A percentile compares a stretch with the other conserved stretches of the same genome.
These are phyloP conservation scores for Millerozyma miso DNA, from an alignment of 805 yeast genomes.

Conservation along the genomic window DNA sequence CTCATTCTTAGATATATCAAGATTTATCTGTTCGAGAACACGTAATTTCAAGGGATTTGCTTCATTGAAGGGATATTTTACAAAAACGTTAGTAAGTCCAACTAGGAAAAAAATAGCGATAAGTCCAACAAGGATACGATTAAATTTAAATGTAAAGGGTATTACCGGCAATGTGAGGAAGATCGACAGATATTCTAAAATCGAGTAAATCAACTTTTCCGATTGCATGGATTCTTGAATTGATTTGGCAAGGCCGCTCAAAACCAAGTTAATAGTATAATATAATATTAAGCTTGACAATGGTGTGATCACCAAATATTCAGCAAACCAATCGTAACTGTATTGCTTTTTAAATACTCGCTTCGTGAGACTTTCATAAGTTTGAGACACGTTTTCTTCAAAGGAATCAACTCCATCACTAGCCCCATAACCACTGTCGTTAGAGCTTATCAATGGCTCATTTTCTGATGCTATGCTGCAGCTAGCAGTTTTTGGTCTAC, in stretches of 20 bases:
- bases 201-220: conserved; percentile 30
- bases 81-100: conserved; percentile 35
- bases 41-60: conserved; percentile 67
- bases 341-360: not conserved
- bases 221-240: conserved; percentile 58
- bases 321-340: conserved; percentile 79
- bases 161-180: conserved; percentile 46
- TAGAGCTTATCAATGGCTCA: conserved; percentile 24
- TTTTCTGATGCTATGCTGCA: conserved; percentile 18
- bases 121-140: conserved; percentile 43
- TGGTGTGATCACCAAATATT: conserved; percentile 67
- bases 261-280: conserved; percentile 49
- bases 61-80: conserved; percentile 55
- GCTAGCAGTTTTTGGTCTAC: conserved; percentile 8
- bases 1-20: conserved; percentile 23
- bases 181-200: conserved; percentile 25
- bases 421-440: conserved; percentile 15
- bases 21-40: conserved; percentile 59
- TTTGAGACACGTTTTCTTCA: conserved; percentile 1
- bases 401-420: conserved; percentile 7
- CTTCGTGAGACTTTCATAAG: not conserved
- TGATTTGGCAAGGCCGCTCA: conserved; percentile 67
- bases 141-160: conserved; percentile 68
- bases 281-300: conserved; percentile 51
- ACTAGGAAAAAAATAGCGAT: conserved; percentile 33